Evolutionary conservation across 371 early-diverging fungal genomes (phyloP).

Genomic region (Rhizopus sp.): DNA sequence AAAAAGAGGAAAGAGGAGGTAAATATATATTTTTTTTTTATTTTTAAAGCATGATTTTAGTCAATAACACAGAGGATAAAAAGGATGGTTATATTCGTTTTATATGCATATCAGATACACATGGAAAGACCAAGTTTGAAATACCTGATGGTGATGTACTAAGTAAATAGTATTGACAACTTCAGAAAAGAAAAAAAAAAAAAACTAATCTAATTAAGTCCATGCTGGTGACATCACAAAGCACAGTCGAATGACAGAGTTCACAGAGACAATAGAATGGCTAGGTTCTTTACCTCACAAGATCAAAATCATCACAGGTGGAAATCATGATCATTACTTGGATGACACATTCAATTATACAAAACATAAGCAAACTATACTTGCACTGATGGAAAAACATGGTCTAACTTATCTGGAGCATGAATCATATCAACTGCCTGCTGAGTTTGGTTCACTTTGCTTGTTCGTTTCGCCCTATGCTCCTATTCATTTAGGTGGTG

Average conservation of each 20-base stretch:
- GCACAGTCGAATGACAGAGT: constrained; percentile 30
- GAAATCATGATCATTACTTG: constrained; percentile 55
- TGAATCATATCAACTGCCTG: constrained; percentile 37
- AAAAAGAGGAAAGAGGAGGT: neutral
- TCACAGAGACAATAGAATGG: constrained; percentile 34
- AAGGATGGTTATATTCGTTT: constrained; percentile 24
- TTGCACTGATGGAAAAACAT: constrained; percentile 23
- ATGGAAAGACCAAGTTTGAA: constrained; percentile 32
- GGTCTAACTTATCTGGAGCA: constrained; percentile 55
- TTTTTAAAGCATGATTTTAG: constrained; percentile 2
- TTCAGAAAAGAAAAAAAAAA: too few relatives aligned
- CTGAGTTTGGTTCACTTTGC: constrained; percentile 30
- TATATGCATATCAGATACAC: constrained; percentile 57
- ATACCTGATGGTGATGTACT: constrained; percentile 51
- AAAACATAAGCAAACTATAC: constrained; percentile 19
- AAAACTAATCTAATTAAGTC: constrained; percentile 20
- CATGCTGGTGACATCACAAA: constrained; percentile 53
- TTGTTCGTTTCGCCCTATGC: constrained; percentile 59
- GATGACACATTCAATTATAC: constrained; percentile 25
- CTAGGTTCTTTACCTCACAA: constrained; percentile 40
- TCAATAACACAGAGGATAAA: constrained; percentile 5
- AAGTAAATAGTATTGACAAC: constrained; percentile 22
- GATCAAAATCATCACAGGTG: constrained; percentile 55
- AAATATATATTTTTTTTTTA: constrained; percentile 5
- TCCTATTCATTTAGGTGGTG: constrained; percentile 54